phyloP scores from a whole-genome alignment of 768 basidiomycete genomes.

The Cystobasidiopsis lactophilus region DNA sequence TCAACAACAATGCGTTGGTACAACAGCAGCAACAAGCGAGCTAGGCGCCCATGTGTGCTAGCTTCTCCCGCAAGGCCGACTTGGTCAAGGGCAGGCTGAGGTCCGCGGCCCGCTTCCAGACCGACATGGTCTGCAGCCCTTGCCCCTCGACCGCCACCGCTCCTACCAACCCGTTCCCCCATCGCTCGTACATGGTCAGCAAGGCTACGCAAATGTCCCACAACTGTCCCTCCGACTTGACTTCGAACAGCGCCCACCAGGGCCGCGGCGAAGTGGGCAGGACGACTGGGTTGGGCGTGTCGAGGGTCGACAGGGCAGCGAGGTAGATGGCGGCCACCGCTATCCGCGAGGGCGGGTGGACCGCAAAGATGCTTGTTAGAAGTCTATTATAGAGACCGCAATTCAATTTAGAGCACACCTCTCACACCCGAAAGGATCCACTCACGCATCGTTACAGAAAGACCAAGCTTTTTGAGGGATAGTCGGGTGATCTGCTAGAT shows the following conservation, averaged over 20 bases:
- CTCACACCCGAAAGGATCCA: background rate
- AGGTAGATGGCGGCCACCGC: conserved; percentile 77
- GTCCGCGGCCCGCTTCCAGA: conserved; percentile 7
- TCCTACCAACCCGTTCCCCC: too few species aligned
- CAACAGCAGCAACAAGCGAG: background rate
- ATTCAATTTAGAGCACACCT: too few species aligned
- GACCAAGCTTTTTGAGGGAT: conserved; percentile 73
- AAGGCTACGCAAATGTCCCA: conserved; percentile 6
- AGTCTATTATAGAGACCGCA: conserved; percentile 33
- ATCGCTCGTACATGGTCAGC: conserved; percentile 14
- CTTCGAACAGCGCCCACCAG: conserved; percentile 93
- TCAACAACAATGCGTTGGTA: background rate
- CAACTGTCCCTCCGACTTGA: conserved; percentile 22
- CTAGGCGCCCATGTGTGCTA: background rate
- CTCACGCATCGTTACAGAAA: conserved; percentile 85
- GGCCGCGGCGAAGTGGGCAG: conserved; percentile 48
- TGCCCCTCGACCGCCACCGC: too few species aligned
- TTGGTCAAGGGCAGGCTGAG: conserved; percentile 8
- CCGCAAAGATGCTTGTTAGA: conserved; percentile 76
- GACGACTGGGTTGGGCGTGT: conserved; percentile 30
- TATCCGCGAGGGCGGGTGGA: conserved; percentile 72
- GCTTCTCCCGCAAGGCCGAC: background rate
- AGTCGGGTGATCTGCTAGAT: conserved; percentile 47
- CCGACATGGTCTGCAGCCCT: background rate
- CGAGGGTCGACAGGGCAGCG: conserved; percentile 39